phyloP scores from a whole-genome alignment of 495 filamentous ascomycete genomes.

The Penicillium nucicola region DNA sequence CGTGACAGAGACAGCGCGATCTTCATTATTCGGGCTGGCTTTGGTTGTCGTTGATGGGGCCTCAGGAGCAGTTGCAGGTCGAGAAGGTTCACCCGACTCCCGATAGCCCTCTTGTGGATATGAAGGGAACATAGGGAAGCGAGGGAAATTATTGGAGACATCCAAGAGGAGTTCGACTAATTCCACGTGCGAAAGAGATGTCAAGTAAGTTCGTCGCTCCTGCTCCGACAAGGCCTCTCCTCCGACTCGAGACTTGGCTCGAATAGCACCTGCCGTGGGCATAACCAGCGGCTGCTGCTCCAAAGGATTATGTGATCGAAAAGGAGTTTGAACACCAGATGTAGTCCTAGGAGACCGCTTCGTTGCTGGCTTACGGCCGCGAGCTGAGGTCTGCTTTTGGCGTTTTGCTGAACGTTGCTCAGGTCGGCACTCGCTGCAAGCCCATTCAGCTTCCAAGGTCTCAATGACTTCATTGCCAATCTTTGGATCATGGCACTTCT shows the following conservation, averaged over 20 bases:
- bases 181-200: constrained; percentile 33
- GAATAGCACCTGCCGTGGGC: no score
- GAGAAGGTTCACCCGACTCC: not conserved
- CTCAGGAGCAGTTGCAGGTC: not conserved
- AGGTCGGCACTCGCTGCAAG: constrained; percentile 66
- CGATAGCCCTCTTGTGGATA: constrained; percentile 22
- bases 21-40: no score
- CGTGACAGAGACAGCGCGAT: no score
- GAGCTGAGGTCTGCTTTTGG: constrained; percentile 11
- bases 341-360: not conserved
- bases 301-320: no score
- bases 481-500: constrained; percentile 81
- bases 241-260: constrained; percentile 14
- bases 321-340: no score
- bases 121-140: constrained; percentile 38
- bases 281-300: no score
- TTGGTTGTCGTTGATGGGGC: constrained; percentile 4
- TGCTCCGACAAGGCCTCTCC: constrained; percentile 23
- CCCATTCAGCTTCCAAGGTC: constrained; percentile 70
- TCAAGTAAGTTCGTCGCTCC: constrained; percentile 41
- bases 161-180: constrained; percentile 41
- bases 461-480: constrained; percentile 69
- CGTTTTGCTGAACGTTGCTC: constrained; percentile 26
- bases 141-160: constrained; percentile 30
- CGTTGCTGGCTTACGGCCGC: constrained; percentile 1